Evolutionary conservation across 169 alveolate genomes (phyloP), one percentile per base, ranked within the genome.

Genomic region (Nephromyces sp.): DNA sequence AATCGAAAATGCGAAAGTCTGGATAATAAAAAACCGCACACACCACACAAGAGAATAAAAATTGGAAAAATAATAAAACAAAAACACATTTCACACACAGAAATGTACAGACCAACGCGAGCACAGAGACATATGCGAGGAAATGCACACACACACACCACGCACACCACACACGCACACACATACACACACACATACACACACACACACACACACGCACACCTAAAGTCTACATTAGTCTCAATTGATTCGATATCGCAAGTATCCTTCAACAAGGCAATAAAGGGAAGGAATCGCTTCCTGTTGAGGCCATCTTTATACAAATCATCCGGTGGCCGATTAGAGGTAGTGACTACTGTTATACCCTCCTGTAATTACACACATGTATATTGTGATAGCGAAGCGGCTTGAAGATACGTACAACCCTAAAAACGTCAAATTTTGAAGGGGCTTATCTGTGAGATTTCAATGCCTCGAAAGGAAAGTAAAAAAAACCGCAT

Each of bases 281-380:
- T 89, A 65, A 88, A 91, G 4, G 95, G 94, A 72, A 87, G 65
- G 72, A 91, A 91, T 32, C 87, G 66, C 65, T 79, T 77, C 33
- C 95, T 79, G 34, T 91, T 79, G n/a, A 91, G 72, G 3, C 95
- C 95, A 57, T 84, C 83, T 29, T 72, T 62, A 68, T 91, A 91
- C 2, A 91, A 79, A 8, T 91, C 95, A 24, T 83, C 84, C 25
- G 95, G 95, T 25, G 94, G 93, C 62, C 94, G 77, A 63, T 91
- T 91, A 2, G 92, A 84, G 1, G 95, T 91, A 22, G 93, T 83
- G 1, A 91, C 74, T 6, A 88, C 77, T 0, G 84, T 29, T 0
- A 33, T 79, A 6, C 89, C 84, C 5, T 77, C 72, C 66, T 87
- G 74, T 3, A 71, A 77, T n/a, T n/a, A n/a, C n/a, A n/a, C n/a